Evolutionary conservation across 208 protist species (phyloP).

Genomic region (Trypanosoma conorhini): DNA sequence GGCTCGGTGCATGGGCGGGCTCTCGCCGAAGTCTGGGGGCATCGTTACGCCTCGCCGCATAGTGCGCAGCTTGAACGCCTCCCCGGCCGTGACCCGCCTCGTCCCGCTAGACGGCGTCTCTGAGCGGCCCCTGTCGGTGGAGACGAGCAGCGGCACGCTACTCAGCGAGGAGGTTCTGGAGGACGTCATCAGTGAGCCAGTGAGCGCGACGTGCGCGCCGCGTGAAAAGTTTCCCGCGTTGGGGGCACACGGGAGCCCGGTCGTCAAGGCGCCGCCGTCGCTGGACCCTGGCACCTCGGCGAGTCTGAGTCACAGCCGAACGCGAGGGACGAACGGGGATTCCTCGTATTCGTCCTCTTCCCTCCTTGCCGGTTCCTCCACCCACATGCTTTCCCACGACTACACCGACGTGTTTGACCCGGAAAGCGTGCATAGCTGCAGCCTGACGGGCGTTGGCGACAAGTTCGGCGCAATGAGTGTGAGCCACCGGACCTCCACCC

Average conservation of each 20-base stretch:
- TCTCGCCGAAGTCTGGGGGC: constrained; percentile 6
- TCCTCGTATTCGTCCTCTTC: constrained; percentile 13
- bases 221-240: background rate
- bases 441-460: constrained; percentile 52
- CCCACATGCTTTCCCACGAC: constrained; percentile 31
- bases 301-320: background rate
- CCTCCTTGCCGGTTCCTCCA: constrained; percentile 17
- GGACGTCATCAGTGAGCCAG: constrained; percentile 52
- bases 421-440: constrained; percentile 80
- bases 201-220: constrained; percentile 32
- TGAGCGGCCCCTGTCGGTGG: constrained; percentile 34
- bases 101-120: constrained; percentile 52
- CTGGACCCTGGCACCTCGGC: background rate
- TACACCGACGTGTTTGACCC: constrained; percentile 15
- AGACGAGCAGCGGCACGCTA: constrained; percentile 34
- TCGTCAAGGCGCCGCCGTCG: constrained; percentile 26
- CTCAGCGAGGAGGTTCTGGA: constrained; percentile 61
- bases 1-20: background rate
- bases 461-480: background rate
- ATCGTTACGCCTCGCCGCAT: constrained; percentile 54
- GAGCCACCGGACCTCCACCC: constrained; percentile 6
- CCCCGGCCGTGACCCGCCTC: constrained; percentile 48
- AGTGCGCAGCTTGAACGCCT: constrained; percentile 48
- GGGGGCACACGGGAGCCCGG: constrained; percentile 24
- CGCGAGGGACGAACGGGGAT: background rate